These are phyloP conservation scores for Lactarius hengduanensis DNA, from an alignment of 768 basidiomycete species.

Conservation along the genomic window DNA sequence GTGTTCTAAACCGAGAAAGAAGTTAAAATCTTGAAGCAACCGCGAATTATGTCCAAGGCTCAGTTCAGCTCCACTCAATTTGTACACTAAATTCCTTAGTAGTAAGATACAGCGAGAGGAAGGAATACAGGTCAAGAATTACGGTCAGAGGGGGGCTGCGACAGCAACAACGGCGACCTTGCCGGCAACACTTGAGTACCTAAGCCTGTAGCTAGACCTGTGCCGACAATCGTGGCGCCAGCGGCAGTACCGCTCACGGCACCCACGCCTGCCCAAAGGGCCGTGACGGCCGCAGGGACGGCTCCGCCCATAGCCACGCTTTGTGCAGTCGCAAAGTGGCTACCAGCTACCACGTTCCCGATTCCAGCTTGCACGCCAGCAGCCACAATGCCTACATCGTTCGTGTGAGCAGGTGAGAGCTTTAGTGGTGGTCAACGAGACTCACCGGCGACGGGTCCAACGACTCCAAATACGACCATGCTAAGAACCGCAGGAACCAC, in stretches of 20 bases:
- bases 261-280: neutral
- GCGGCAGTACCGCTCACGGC: neutral
- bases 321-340: slow-evolving; percentile 5
- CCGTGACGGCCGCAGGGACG: neutral
- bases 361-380: slow-evolving; percentile 7
- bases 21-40: too few species aligned
- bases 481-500: neutral
- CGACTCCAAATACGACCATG: neutral
- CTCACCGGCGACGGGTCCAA: slow-evolving; percentile 14
- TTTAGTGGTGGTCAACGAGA: neutral
- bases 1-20: too few species aligned
- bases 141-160: too few species aligned
- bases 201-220: too few species aligned
- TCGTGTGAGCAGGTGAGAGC: neutral
- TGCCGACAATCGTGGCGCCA: neutral
- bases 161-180: too few species aligned
- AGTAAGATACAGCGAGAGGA: too few species aligned
- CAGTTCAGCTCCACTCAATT: too few species aligned
- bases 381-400: slow-evolving; percentile 4
- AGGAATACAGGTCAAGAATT: too few species aligned
- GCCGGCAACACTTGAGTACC: too few species aligned
- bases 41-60: too few species aligned
- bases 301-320: slow-evolving; percentile 8
- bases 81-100: too few species aligned
- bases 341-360: neutral